Evolutionary conservation across 2,329 filamentous ascomycete species (phyloP), one percentile per base, ranked within the genome.

Genomic region (Lasiodiplodia theobromae): DNA sequence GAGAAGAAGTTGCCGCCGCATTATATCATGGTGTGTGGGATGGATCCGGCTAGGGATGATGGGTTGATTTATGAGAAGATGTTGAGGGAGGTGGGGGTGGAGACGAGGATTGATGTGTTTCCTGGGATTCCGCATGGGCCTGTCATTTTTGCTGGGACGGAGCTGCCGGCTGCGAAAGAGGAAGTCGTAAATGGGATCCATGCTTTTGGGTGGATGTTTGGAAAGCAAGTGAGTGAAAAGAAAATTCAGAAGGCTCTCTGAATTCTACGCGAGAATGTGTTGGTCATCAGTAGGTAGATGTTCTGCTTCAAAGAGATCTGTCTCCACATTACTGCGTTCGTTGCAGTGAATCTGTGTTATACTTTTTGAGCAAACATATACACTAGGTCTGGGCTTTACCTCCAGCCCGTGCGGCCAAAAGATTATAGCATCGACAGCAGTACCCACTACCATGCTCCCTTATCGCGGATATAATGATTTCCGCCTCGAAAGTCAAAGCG

Each of bases 11-110:
- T 71, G 40, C 70, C 71, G 25, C 66, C 58, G 21, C 18, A 51
- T 28, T 71, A 60, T 28, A 54, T 72, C 44, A 66, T 69, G 63
- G 67, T 70, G 1, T 71, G 70, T 31, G 70, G 71, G 16, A 54
- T 67, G 53, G 70, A 70, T 66, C 65, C 63, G 28, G 28, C 69
- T 18, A 62, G 71, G 37, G 71, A 72, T 44, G 66, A 70, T 23
- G 69, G 34, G 28, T 56, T 72, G 40, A 28, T 68, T 12, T 69
- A 65, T n/a, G 69, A 70, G 47, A 60, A 63, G 56, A 57, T 69
- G 57, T 28, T 72, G 31, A 49, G 69, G 34, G 70, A 71, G 69
- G 51, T 37, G 28, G 69, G 64, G 2, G 47, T 71, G 14, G n/a
- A 56, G 62, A 71, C 71, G 37, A 58, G 47, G 56, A 57, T 72